These are phyloP conservation scores for Xerocomellus amylosporus DNA, from an alignment of 768 basidiomycete species.

Conservation along the genomic window DNA sequence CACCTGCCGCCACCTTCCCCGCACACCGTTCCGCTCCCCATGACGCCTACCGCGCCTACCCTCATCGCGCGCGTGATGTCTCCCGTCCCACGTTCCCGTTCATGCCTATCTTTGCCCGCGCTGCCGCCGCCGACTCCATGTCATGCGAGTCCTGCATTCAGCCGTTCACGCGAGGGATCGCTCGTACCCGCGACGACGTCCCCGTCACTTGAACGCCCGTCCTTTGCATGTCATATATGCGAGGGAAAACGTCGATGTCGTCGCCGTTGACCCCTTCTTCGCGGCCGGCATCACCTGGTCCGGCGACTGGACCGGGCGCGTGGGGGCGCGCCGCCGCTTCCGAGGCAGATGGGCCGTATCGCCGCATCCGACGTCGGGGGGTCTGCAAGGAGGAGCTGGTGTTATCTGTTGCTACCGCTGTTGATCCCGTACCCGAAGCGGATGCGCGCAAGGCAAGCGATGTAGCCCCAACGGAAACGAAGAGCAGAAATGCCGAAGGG, in stretches of 20 bases:
- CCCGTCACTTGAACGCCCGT: constrained; percentile 8
- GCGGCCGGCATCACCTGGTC: constrained; percentile 39
- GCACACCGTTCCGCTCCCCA: constrained; percentile 16
- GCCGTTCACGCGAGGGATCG: constrained; percentile 27
- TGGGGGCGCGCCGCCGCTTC: constrained; percentile 58
- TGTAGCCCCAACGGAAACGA: neutral
- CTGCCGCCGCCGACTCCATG: constrained; percentile 32
- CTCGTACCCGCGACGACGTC: constrained; percentile 16
- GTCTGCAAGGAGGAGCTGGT: no score
- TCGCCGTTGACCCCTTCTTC: constrained; percentile 33
- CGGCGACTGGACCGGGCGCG: constrained; percentile 10
- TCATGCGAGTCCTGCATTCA: constrained; percentile 27
- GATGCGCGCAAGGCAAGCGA: neutral
- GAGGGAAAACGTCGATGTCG: constrained; percentile 12
- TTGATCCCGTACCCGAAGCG: neutral
- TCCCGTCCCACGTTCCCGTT: constrained; percentile 35
- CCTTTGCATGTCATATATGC: neutral
- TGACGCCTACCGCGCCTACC: constrained; percentile 21
- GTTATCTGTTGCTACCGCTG: neutral
- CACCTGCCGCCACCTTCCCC: no score
- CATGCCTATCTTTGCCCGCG: constrained; percentile 24
- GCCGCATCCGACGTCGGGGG: constrained; percentile 17
- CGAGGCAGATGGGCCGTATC: constrained; percentile 38
- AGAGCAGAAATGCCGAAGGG: neutral
- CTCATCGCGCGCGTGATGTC: constrained; percentile 27